phyloP scores from a whole-genome alignment of 2,329 filamentous ascomycete genomes.

The Trichothecium roseum region DNA sequence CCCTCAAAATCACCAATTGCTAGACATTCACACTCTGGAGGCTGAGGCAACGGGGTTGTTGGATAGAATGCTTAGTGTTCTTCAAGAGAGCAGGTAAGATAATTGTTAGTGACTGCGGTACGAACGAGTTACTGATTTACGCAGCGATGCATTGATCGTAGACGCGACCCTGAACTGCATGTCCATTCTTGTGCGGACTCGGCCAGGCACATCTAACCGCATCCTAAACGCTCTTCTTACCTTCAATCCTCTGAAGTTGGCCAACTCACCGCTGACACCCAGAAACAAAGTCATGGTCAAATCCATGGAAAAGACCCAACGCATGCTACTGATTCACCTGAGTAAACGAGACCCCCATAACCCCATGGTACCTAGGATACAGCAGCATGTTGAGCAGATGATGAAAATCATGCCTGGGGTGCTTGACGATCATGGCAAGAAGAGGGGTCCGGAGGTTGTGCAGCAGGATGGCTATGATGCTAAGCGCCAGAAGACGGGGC shows the following conservation, averaged over 20 bases:
- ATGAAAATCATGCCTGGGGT: constrained; percentile 69
- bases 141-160: constrained; percentile 78
- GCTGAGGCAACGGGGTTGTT: constrained; percentile 86
- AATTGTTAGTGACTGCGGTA: constrained; percentile 3
- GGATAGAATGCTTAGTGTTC: constrained; percentile 73
- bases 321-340: constrained; percentile 73
- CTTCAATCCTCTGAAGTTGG: constrained; percentile 84
- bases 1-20: constrained; percentile 68
- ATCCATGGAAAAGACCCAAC: constrained; percentile 90
- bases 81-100: constrained; percentile 76
- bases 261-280: constrained; percentile 65
- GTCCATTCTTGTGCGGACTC: constrained; percentile 69
- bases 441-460: constrained; percentile 62
- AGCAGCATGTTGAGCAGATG: constrained; percentile 76
- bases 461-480: constrained; percentile 64
- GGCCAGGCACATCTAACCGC: constrained; percentile 72
- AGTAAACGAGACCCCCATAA: constrained; percentile 79
- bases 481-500: constrained; percentile 67
- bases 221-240: constrained; percentile 77
- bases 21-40: constrained; percentile 73
- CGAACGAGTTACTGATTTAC: constrained; percentile 8
- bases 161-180: constrained; percentile 88
- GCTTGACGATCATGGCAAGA: constrained; percentile 68
- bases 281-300: constrained; percentile 73
- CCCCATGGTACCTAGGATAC: constrained; percentile 65